phyloP scores from a whole-genome alignment of 345 rosid genomes.

The Rhizophora mangle region DNA sequence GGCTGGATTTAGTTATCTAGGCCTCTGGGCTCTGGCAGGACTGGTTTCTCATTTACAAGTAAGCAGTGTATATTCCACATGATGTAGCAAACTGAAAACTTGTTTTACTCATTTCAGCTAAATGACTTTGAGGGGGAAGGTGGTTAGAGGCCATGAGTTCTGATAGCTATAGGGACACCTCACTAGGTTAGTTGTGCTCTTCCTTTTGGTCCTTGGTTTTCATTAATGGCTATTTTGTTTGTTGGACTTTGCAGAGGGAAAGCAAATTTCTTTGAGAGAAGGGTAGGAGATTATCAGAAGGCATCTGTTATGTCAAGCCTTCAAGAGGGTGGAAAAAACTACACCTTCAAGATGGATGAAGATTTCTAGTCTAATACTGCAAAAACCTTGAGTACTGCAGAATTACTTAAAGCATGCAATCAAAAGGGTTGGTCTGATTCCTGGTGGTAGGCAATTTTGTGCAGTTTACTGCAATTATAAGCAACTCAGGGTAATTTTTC shows the following conservation, averaged over 20 bases:
- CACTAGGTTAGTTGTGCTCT: not conserved
- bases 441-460: not conserved
- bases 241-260: constrained; percentile 58
- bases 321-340: constrained; percentile 57
- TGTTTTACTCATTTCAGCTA: too few species aligned
- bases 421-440: constrained; percentile 8
- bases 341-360: constrained; percentile 64
- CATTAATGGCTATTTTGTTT: not conserved
- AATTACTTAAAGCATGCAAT: not conserved
- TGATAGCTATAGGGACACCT: too few species aligned
- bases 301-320: constrained; percentile 88
- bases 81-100: too few species aligned
- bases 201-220: not conserved
- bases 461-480: not conserved
- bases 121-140: too few species aligned
- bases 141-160: too few species aligned
- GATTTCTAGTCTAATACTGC: constrained; percentile 36
- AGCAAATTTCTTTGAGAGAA: constrained; percentile 77
- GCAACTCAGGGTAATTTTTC: not conserved
- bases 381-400: not conserved
- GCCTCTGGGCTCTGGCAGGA: not conserved
- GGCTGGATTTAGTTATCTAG: not conserved
- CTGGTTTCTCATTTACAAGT: not conserved
- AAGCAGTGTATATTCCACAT: not conserved
- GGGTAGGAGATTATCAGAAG: constrained; percentile 91